Base-by-base conservation (phyloP, 164 flowering plant species). In the Litsea cubeba region DNA sequence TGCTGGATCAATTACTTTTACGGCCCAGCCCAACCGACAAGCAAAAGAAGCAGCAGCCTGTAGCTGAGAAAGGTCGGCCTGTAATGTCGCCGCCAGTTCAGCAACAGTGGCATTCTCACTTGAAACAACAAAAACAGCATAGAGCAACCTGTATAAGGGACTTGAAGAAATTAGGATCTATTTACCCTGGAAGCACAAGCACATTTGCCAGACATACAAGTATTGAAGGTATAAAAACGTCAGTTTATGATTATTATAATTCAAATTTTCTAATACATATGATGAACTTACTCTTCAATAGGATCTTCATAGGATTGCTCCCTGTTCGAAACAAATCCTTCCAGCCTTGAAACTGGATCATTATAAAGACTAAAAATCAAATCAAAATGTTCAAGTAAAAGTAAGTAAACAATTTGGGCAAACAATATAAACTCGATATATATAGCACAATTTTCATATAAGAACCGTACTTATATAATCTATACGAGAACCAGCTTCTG, bases 221-320 rank as follows among this genome's bases (percentile, higher is more conserved):
- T 50, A 54, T 18, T 7, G 20, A 57, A 50, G 2, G 8, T 22
- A 64, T 71, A 20, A 60, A 73, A 54, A 12, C 0, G 10, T 62
- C 22, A 25, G 40, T 66, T 65, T 25, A 11, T 20, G 23, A 66
- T 14, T 26, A 30, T 7, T 7, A 68, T 68, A n/a, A 1, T 58
- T 28, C 20, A 54, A 66, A 66, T 12, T 26, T 66, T 26, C 69
- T n/a, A 67, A 68, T 68, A 67, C 51, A 67, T 46, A 65, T 65
- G 46, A 17, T 18, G 65, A 50, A 74, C 97, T 87, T 92, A 95
- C 99, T 95, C 99, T 82, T 95, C 99, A 76, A 91, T 95, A 40
- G 99, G 99, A 81, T 95, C 99, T 88, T 95, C 99, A 80, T 95
- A 95, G 22, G 94, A 89, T 87, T 95, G 99, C 83, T 95, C 99